Percentiles rank a stretch among this genome's conserved stretches.
Conservation (phyloP, 192 early-diverging fungal genomes). For the Paraglomus occultum region DNA sequence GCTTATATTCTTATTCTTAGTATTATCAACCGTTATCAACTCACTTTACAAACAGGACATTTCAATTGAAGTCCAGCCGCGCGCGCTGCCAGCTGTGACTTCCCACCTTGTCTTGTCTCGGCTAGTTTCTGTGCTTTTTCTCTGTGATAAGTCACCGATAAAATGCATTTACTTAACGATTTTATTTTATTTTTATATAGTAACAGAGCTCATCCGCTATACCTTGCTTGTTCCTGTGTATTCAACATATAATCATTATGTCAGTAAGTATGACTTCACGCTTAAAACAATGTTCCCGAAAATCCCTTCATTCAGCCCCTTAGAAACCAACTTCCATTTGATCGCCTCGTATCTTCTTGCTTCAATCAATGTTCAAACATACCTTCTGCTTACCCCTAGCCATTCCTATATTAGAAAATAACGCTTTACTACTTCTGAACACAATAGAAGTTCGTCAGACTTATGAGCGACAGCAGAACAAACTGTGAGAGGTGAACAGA, state of each 20-base stretch:
- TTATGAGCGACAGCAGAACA: too few relatives aligned
- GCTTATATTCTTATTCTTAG: background rate
- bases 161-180: background rate
- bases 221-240: slow-evolving; percentile 38
- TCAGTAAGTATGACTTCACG: too few relatives aligned
- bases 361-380: background rate
- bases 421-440: too few relatives aligned
- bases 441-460: too few relatives aligned
- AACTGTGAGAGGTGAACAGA: too few relatives aligned
- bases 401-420: slow-evolving; percentile 16
- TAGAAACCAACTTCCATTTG: too few relatives aligned
- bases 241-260: too few relatives aligned
- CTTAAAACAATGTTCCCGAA: too few relatives aligned
- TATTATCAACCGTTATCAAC: background rate
- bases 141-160: slow-evolving; percentile 9
- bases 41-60: slow-evolving; percentile 42
- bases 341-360: too few relatives aligned
- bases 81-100: slow-evolving; percentile 35
- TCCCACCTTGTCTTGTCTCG: slow-evolving; percentile 36
- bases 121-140: slow-evolving; percentile 41
- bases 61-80: slow-evolving; percentile 33
- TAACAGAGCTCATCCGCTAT: background rate
- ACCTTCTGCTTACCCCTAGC: slow-evolving; percentile 43
- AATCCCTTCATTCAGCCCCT: too few relatives aligned
- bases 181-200: slow-evolving; percentile 1